phyloP scores from a whole-genome alignment of 768 basidiomycete species.

The Boletellus emodensis region DNA sequence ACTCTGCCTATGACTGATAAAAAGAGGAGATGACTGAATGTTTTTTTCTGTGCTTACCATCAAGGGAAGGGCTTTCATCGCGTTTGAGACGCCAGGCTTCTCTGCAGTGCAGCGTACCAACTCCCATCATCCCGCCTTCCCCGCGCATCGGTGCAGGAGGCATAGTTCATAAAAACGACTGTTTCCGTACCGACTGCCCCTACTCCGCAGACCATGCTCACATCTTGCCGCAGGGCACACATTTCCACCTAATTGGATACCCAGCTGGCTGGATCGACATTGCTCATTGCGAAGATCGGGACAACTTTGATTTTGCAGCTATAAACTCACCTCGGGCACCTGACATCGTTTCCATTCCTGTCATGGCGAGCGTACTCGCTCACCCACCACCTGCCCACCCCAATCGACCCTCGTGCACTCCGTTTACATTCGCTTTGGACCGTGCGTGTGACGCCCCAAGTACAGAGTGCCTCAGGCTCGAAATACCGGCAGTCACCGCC shows the following conservation, averaged over 20 bases:
- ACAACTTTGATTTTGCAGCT: background rate
- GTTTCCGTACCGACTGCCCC: background rate
- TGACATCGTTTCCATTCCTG: background rate
- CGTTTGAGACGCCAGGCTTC: background rate
- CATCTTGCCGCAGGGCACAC: background rate
- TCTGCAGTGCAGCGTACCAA: constrained; percentile 1
- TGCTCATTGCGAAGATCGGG: constrained; percentile 2
- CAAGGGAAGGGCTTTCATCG: background rate
- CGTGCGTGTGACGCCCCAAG: background rate
- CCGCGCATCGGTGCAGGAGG: constrained; percentile 13
- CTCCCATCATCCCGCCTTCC: constrained; percentile 9
- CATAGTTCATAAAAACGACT: constrained; percentile 2
- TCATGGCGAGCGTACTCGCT: constrained; percentile 13
- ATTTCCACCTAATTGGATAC: constrained; percentile 1
- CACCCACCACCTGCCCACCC: constrained; percentile 3
- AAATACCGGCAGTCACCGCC: constrained; percentile 1
- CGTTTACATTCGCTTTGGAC: background rate
- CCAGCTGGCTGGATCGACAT: background rate
- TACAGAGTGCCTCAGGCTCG: background rate
- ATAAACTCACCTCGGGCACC: constrained; percentile 10
- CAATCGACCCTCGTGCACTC: constrained; percentile 4
- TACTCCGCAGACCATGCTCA: constrained; percentile 3
- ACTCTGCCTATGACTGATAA: constrained; percentile 3
- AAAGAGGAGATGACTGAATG: background rate
- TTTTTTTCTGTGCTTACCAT: constrained; percentile 6